These are phyloP conservation scores for Phytophthora foliorum DNA, from an alignment of 352 stramenopile genomes.

Conservation along the genomic window DNA sequence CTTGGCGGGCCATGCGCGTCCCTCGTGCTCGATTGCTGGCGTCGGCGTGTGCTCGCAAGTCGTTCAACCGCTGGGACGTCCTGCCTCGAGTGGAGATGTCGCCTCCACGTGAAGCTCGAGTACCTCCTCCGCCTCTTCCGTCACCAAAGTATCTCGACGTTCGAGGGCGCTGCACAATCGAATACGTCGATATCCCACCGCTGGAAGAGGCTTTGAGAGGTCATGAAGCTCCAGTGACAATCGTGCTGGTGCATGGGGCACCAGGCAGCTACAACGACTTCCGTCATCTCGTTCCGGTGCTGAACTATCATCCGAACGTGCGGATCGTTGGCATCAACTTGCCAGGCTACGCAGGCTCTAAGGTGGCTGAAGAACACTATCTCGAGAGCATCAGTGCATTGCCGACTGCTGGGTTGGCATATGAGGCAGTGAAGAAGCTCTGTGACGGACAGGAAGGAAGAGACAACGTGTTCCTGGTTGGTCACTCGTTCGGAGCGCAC, in stretches of 20 bases:
- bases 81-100: constrained; percentile 24
- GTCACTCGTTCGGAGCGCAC: constrained; percentile 66
- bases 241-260: constrained; percentile 68
- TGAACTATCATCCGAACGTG: constrained; percentile 34
- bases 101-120: constrained; percentile 17
- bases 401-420: constrained; percentile 37
- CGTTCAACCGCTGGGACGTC: constrained; percentile 25
- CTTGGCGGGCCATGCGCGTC: constrained; percentile 3
- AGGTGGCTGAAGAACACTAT: constrained; percentile 34
- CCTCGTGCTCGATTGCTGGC: constrained; percentile 16
- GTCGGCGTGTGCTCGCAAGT: constrained; percentile 15
- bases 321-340: constrained; percentile 69
- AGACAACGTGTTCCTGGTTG: constrained; percentile 52
- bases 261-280: constrained; percentile 67
- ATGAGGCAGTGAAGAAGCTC: constrained; percentile 42
- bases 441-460: constrained; percentile 28
- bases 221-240: constrained; percentile 33
- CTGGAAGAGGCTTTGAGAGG: background rate
- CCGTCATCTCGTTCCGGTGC: constrained; percentile 54
- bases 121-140: constrained; percentile 38
- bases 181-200: constrained; percentile 45
- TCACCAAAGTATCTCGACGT: constrained; percentile 40
- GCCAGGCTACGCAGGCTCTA: constrained; percentile 53
- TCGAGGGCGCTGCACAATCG: constrained; percentile 39
- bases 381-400: constrained; percentile 46